phyloP scores from a whole-genome alignment of 2,329 filamentous ascomycete genomes.

The Hirsutella minnesotensis region DNA sequence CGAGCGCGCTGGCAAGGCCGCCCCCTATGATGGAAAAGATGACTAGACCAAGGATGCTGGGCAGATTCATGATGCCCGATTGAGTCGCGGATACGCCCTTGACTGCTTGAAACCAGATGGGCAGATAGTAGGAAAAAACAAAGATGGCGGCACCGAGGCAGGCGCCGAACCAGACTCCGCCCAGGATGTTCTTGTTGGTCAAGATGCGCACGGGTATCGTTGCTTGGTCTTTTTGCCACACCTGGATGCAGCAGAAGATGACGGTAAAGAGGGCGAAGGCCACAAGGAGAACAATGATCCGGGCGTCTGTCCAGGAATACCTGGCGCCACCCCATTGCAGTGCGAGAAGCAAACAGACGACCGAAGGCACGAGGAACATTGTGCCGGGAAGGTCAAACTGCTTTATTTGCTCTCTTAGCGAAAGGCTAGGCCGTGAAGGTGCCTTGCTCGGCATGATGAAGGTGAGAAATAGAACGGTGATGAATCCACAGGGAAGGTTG shows the following conservation, averaged over 20 bases:
- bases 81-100: conserved; percentile 37
- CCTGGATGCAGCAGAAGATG: conserved; percentile 35
- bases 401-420: conserved; percentile 12
- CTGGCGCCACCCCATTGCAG: conserved; percentile 44
- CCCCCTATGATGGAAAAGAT: conserved; percentile 33
- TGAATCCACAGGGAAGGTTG: conserved; percentile 32
- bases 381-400: conserved; percentile 38
- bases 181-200: conserved; percentile 6
- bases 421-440: conserved; percentile 17
- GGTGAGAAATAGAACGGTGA: conserved; percentile 34
- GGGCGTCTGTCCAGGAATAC: conserved; percentile 35
- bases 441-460: too few species aligned
- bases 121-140: conserved; percentile 6
- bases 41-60: conserved; percentile 38
- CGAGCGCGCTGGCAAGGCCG: conserved; percentile 26
- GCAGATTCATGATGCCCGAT: conserved; percentile 42
- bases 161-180: too few species aligned
- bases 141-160: too few species aligned
- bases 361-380: conserved; percentile 34
- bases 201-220: conserved; percentile 1
- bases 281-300: conserved; percentile 38
- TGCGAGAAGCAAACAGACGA: conserved; percentile 41
- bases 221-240: conserved; percentile 16
- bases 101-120: conserved; percentile 42
- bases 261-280: conserved; percentile 30